Evolutionary conservation across 768 basidiomycete genomes (phyloP).

Genomic region (Gelatoporia subvermispora): DNA sequence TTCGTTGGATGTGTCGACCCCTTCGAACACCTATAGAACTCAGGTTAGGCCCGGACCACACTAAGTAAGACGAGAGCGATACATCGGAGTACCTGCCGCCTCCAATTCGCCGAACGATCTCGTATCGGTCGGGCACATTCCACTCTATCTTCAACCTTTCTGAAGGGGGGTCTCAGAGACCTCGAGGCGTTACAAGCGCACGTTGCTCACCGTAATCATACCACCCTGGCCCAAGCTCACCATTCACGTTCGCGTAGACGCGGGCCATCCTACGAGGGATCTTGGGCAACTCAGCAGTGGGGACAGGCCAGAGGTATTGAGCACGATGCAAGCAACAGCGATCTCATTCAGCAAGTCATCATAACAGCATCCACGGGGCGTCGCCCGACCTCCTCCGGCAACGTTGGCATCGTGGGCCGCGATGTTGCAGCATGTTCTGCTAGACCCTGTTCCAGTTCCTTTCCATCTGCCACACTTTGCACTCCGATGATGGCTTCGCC

Average conservation of each 20-base stretch:
- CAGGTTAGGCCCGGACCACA: background rate
- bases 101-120: constrained; percentile 92
- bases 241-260: constrained; percentile 86
- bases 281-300: too few relatives aligned
- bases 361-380: too few relatives aligned
- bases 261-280: constrained; percentile 47
- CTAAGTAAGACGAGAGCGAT: constrained; percentile 9
- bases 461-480: too few relatives aligned
- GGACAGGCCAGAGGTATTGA: too few relatives aligned
- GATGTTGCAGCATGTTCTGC: too few relatives aligned
- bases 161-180: constrained; percentile 22
- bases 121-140: constrained; percentile 95
- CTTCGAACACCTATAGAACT: constrained; percentile 76
- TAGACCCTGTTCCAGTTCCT: too few relatives aligned
- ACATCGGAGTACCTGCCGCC: constrained; percentile 95
- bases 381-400: too few relatives aligned
- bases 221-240: constrained; percentile 82
- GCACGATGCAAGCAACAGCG: too few relatives aligned
- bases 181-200: background rate
- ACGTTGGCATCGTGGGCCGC: too few relatives aligned
- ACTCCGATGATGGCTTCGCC: too few relatives aligned
- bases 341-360: too few relatives aligned
- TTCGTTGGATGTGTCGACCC: constrained; percentile 83
- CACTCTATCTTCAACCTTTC: constrained; percentile 93
- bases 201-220: constrained; percentile 83